Base-by-base conservation (phyloP, 1,284 basidiomycete species). In the Cronartium quercuum region DNA sequence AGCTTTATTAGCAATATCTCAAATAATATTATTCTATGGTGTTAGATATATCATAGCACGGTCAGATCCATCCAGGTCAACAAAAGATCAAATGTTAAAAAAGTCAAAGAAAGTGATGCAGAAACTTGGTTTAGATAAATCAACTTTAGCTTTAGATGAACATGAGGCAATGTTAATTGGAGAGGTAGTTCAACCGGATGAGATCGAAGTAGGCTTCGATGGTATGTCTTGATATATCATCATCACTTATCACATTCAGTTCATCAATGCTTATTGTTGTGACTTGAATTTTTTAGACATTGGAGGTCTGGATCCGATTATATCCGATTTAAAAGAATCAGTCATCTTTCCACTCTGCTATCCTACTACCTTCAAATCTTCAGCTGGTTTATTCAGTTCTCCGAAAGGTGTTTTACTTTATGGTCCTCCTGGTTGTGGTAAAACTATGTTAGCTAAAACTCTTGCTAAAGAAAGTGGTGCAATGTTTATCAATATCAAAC, bases 271-370 rank as follows among this genome's bases (percentile, higher is more conserved):
- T 68, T 55, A 34, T 3, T 3, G 6, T 21, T 38, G 5, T n/a
- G 41, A 6, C 7, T 61, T 61, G 3, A 7, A 15, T 34, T 9
- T 61, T 6, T 61, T 42, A 74, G 71, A 74, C 61, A 90, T 99
- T 76, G 96, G 95, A n/a, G 96, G 96, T 6, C 86, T 99, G 35
- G 96, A 99, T 67, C 85, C 89, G 44, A 97, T 98, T 79, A 90
- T 98, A 77, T 86, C 89, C 29, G 92, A 90, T 41, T 86, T 99
- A 69, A 89, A 92, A 73, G 95, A 98, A 84, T 93, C 93, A 76
- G 90, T 99, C 77, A 98, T 98, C 80, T 96, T 93, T 81, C 96
- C 95, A 1, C 87, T 98, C 58, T 89, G 91, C 76, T 96, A 92
- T 79, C 96, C 96, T 86, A 91, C 77, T 86, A 98, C 73, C 97